Evolutionary conservation across 202 grass and related monocot genomes (phyloP), one percentile per base, ranked within the genome.

Genomic region (Panicum virgatum): DNA sequence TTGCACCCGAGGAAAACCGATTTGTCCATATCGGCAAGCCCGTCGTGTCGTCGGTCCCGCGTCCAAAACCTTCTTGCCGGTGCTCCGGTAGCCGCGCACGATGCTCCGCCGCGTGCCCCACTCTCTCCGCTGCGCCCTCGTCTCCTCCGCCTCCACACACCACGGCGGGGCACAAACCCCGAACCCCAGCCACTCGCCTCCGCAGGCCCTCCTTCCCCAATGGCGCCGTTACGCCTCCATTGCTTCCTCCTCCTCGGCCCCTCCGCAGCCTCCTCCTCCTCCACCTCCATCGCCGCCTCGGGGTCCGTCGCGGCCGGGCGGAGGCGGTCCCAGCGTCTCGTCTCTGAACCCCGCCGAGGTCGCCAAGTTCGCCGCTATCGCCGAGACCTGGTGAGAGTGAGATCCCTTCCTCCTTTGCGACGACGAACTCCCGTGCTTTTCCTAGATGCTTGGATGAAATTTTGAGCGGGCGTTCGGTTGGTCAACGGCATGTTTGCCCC

Each of bases 331-430:
- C 42, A 51, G 67, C 4, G 74, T 71, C 5, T 93, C 96, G 26
- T 98, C 96, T 6, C 63, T 98, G 70, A 88, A 96, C 52, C 80
- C 85, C 15, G 34, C 89, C 23, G 92, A 96, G 69, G 89, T 96
- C 62, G 92, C 96, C 51, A 98, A 95, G 69, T 98, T 98, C 73
- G 77, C 90, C 9, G 85, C 90, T 73, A 86, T 98, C 56, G 86
- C 96, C 4, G 92, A 98, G 71, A 98, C 96, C 40, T 98, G 96
- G 96, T 98, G 56, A 80, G 81, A 72, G 83, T 90, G 54, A 77
- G 78, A 79, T 82, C 43, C 90, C 71, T 29, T 39, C 83, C 26
- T 74, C 58, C 1, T 18, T 63, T 53, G 58, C n/a, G 57, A n/a
- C 40, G 30, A 39, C 25, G 75, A 47, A 7, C 23, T 39, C 9